Conservation (phyloP, 192 early-diverging fungal genomes). For the Linderina pennispora region DNA sequence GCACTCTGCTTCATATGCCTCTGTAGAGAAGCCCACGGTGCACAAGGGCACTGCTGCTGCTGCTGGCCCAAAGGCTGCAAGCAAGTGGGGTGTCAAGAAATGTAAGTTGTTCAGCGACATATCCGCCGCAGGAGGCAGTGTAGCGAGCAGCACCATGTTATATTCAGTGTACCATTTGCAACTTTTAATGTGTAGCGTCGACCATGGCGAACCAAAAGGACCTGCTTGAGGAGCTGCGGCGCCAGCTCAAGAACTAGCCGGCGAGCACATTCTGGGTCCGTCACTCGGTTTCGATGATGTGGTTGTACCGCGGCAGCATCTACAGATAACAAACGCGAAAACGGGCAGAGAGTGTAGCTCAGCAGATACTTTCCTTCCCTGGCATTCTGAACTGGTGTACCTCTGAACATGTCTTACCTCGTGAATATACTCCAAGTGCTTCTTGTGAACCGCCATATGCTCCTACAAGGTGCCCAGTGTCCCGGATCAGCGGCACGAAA, state of each 20-base stretch:
- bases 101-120: too few relatives aligned
- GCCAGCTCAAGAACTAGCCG: constrained; percentile 9
- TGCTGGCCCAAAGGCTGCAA: not conserved
- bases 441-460: constrained; percentile 18
- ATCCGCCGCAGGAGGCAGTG: too few relatives aligned
- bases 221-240: constrained; percentile 40
- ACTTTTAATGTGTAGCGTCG: constrained; percentile 11
- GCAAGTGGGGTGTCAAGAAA: constrained; percentile 24
- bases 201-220: constrained; percentile 45
- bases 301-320: constrained; percentile 47
- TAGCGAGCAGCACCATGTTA: too few relatives aligned
- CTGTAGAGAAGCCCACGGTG: constrained; percentile 25
- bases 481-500: too few relatives aligned
- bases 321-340: too few relatives aligned
- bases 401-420: too few relatives aligned
- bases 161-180: not conserved
- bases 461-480: too few relatives aligned
- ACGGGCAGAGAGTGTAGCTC: too few relatives aligned
- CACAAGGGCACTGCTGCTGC: constrained; percentile 10
- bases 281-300: constrained; percentile 43
- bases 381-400: too few relatives aligned
- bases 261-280: too few relatives aligned
- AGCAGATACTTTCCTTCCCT: too few relatives aligned
- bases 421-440: constrained; percentile 42
- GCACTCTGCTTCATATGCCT: too few relatives aligned